These are phyloP conservation scores for Cercospora zeina DNA, from an alignment of 2,329 filamentous ascomycete species.

Conservation along the genomic window DNA sequence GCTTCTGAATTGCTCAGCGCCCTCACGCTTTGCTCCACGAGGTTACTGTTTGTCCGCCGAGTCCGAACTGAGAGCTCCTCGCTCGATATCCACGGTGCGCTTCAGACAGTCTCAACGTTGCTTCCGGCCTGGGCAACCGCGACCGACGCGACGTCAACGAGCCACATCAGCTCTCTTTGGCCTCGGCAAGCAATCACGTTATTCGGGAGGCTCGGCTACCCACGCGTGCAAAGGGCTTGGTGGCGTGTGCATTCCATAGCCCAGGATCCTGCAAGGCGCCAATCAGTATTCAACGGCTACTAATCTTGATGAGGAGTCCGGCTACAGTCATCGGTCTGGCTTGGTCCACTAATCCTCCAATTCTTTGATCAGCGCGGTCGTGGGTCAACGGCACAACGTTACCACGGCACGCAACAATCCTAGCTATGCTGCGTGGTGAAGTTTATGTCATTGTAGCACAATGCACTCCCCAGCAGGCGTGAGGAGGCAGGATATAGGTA, in stretches of 20 bases:
- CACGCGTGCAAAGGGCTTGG: not conserved
- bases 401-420: constrained; percentile 16
- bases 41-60: not conserved
- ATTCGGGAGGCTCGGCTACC: not conserved
- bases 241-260: constrained; percentile 10
- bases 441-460: constrained; percentile 9
- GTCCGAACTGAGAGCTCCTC: not conserved
- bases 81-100: not conserved
- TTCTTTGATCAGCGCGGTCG: constrained; percentile 11
- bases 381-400: constrained; percentile 19
- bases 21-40: constrained; percentile 1
- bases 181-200: constrained; percentile 10
- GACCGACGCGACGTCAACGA: not conserved
- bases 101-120: constrained; percentile 13
- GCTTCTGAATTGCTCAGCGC: not conserved
- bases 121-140: not conserved
- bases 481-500: constrained; percentile 13
- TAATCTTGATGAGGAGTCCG: not conserved
- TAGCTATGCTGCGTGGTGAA: constrained; percentile 13
- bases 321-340: constrained; percentile 11
- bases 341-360: constrained; percentile 13
- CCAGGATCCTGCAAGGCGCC: constrained; percentile 13
- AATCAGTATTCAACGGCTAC: constrained; percentile 16
- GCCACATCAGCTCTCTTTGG: not conserved
- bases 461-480: not conserved